Base-by-base conservation (phyloP, 139 green algal species). In the Tetraselmis striata region DNA sequence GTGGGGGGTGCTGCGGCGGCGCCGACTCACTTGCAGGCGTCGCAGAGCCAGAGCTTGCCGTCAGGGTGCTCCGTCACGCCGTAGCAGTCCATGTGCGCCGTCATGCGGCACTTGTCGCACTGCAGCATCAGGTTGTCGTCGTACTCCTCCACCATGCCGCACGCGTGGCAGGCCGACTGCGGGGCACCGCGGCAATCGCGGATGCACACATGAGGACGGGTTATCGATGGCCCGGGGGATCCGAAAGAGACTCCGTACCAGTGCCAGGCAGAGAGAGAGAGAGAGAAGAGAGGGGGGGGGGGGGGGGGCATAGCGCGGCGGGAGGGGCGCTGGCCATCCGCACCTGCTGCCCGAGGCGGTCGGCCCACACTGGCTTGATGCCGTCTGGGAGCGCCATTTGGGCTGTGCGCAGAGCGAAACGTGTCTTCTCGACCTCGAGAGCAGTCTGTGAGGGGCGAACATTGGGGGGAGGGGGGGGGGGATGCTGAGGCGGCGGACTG, bases 81-180 rank as follows among this genome's bases (percentile, higher is more conserved):
- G 78, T 96, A 96, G 87, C 93, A 96, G 28, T 78, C 77, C 86
- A 88, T 90, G 88, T 96, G 94, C 78, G 96, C 94, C 80, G 92
- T 86, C 26, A 86, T 32, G 2, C 86, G 85, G 88, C 94, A 98
- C 2, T 77, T 83, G 91, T 95, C 92, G 74, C 94, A 98, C 85
- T 97, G 89, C 81, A 96, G 29, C 67, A 93, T 77, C 29, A 91
- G 80, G 59, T 88, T 76, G 74, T 88, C 89, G 31, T 88, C 77
- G 45, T 67, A 67, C 77, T 94, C 90, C 30, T 92, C 84, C 67
- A 87, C 92, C n/a, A 90, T 85, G 0, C 85, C 85, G 84, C 92
- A 95, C 23, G 92, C 88, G 59, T 94, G 82, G 85, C 92, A 95
- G 25, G 82, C 45, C 11, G 45, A 67, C 45, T 67, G 45, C 45